These are phyloP conservation scores for Curvularia spicifera DNA, from an alignment of 2,329 filamentous ascomycete genomes.

Conservation along the genomic window DNA sequence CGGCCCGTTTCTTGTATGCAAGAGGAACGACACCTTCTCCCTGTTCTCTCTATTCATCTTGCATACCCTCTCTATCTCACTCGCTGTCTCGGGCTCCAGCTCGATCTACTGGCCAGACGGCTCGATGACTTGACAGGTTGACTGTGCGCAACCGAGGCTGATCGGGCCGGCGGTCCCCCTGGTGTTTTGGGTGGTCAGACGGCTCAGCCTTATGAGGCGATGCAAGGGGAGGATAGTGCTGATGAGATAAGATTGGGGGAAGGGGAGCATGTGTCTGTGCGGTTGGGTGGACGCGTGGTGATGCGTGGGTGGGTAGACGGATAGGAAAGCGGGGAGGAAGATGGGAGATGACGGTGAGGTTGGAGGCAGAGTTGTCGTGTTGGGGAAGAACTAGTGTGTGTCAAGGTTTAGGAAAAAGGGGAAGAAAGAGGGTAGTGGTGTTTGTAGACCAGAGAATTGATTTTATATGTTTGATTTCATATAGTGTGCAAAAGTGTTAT, in stretches of 20 bases:
- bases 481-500: background rate
- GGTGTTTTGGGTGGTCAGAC: background rate
- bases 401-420: background rate
- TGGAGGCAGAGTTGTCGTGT: background rate
- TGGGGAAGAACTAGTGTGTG: background rate
- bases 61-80: too few species aligned
- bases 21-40: too few species aligned
- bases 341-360: background rate
- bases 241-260: background rate
- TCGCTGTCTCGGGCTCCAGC: too few species aligned
- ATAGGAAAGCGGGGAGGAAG: background rate
- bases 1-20: background rate
- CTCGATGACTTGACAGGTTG: background rate
- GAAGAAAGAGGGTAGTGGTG: background rate
- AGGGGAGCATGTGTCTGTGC: background rate
- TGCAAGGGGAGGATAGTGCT: background rate
- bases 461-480: background rate
- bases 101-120: background rate
- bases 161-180: background rate
- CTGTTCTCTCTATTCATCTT: too few species aligned
- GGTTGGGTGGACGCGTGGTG: background rate
- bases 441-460: background rate
- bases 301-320: background rate
- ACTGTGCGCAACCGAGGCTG: background rate
- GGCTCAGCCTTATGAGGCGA: background rate